Evolutionary conservation across 768 basidiomycete species (phyloP), one percentile per base, ranked within the genome.

Genomic region (Leccinum variicolor): DNA sequence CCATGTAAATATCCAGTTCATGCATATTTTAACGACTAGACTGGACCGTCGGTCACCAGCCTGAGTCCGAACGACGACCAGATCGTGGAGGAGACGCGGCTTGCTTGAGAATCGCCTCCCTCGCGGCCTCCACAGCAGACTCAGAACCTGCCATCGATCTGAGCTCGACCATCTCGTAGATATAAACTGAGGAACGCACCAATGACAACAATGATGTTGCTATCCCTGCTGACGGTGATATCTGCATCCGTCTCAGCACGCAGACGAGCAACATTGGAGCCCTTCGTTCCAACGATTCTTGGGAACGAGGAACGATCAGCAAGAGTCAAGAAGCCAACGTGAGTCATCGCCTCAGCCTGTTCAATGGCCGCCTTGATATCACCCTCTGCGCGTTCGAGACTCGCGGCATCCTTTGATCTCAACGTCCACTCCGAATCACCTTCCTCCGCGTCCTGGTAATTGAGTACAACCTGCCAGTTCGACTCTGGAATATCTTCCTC

Each of bases 241-340:
- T 96, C 93, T 54, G 94, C 90, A 43, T 92, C 91, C 53, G 90
- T 96, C 74, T 94, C 93, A 52, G 82, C 82, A 55, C 94, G 85
- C 53, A 98, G 81, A 50, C 94, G 89, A 53, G 89, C 81, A 52
- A 98, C 90, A 64, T 93, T 98, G 26, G 92, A 78, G 53, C 94
- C 94, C 75, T 95, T 96, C 11, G 88, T 76, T 39, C 95, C 95
- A 60, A 98, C 93, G 64, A 98, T 95, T 63, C 92, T 81, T 14
- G 95, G 94, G 84, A 98, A 98, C 33, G 82, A 81, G 34, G 87
- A 83, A 61, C 93, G 86, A 69, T 94, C 89, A 41, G 84, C 76
- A 43, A 96, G 78, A 9, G 89, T 94, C 55, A 96, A 79, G 81
- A 90, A 93, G 9, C 91, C 94, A 62, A 91, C 84, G 62, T 91